Conservation (phyloP, 169 alveolate genomes). For the Cryptosporidium muris region DNA sequence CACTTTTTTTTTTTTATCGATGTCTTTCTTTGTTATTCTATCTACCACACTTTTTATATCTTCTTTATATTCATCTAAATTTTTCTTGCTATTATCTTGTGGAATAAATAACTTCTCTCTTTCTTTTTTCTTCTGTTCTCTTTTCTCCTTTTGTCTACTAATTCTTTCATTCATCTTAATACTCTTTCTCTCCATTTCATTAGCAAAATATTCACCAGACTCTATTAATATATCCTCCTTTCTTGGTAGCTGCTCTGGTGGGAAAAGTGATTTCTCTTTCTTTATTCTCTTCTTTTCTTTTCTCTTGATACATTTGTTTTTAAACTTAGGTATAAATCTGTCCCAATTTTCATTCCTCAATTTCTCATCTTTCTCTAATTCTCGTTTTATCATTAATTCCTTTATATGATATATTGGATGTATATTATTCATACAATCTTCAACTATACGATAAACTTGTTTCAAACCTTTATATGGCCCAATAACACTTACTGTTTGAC, state of each 20-base stretch:
- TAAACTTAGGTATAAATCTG: conserved; percentile 97
- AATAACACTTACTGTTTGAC: conserved; percentile 97
- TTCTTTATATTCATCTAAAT: not conserved
- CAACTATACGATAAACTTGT: conserved; percentile 91
- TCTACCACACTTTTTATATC: not conserved
- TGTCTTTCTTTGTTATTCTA: conserved; percentile 6
- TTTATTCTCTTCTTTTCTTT: conserved; percentile 80
- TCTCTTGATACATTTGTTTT: conserved; percentile 92
- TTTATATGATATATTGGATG: conserved; percentile 99
- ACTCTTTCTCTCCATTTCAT: conserved; percentile 78
- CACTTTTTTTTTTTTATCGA: not conserved
- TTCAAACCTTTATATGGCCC: conserved; percentile 95
- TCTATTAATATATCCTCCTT: conserved; percentile 97
- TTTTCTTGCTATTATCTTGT: conserved; percentile 1
- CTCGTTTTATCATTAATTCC: conserved; percentile 98
- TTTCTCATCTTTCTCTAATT: conserved; percentile 94
- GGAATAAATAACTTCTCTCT: conserved; percentile 18
- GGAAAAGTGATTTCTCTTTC: conserved; percentile 90
- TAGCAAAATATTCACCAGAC: conserved; percentile 96
- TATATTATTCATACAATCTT: conserved; percentile 97
- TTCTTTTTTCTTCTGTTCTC: not conserved
- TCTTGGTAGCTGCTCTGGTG: conserved; percentile 95
- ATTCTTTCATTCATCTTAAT: conserved; percentile 42
- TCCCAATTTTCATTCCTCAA: conserved; percentile 95
- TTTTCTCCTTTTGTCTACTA: conserved; percentile 68